phyloP scores from a whole-genome alignment of 2,329 filamentous ascomycete species.

The Alternaria arbusti region DNA sequence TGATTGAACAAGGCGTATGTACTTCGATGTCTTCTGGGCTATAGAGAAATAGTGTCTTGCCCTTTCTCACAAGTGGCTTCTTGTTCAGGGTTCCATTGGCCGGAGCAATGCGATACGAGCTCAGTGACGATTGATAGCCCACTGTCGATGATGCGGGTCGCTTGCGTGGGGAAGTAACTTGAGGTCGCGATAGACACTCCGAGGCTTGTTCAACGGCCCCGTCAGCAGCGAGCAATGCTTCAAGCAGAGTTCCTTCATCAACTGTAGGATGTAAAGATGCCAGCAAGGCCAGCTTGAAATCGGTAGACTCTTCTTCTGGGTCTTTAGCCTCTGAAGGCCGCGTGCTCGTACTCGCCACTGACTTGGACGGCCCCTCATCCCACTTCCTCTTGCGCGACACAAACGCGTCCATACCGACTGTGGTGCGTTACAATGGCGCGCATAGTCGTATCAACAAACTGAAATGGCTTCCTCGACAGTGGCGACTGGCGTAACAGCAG shows the following conservation, averaged over 20 bases:
- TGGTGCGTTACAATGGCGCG: background rate
- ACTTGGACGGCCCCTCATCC: slow-evolving; percentile 12
- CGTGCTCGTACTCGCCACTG: background rate
- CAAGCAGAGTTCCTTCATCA: slow-evolving; percentile 73
- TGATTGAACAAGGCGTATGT: slow-evolving; percentile 87
- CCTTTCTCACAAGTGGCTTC: slow-evolving; percentile 71
- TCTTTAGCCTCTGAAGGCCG: background rate
- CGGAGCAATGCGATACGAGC: slow-evolving; percentile 28
- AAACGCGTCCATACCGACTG: slow-evolving; percentile 45
- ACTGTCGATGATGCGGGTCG: slow-evolving; percentile 24
- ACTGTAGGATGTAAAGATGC: slow-evolving; percentile 74
- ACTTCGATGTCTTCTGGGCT: slow-evolving; percentile 79
- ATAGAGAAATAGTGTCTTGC: slow-evolving; percentile 83
- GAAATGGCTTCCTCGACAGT: background rate
- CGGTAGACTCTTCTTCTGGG: slow-evolving; percentile 74
- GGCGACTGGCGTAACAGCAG: background rate
- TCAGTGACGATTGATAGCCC: slow-evolving; percentile 55
- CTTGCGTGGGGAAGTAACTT: slow-evolving; percentile 44
- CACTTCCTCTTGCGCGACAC: slow-evolving; percentile 47
- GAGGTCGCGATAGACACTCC: slow-evolving; percentile 56
- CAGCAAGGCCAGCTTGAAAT: slow-evolving; percentile 85
- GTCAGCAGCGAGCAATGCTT: slow-evolving; percentile 77
- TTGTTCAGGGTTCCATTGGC: slow-evolving; percentile 14
- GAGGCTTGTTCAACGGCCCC: slow-evolving; percentile 75
- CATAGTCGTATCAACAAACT: background rate